Conservation (phyloP, 2,329 filamentous ascomycete species). For the Ceratocystis albifundus region DNA sequence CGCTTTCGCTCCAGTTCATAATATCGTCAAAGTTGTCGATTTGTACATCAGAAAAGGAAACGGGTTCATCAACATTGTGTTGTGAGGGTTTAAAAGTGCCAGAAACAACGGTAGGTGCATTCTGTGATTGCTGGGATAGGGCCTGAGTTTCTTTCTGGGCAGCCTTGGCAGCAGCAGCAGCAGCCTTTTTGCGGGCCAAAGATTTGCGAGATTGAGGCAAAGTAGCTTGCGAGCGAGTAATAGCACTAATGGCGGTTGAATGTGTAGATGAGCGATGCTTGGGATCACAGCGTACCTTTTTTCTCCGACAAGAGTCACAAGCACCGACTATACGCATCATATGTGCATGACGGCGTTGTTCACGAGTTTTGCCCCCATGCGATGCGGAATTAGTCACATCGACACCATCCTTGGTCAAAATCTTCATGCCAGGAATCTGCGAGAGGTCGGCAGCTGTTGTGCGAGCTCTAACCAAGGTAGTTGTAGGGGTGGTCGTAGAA, state of each 20-base stretch:
- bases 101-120: not conserved
- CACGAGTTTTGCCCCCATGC: slow-evolving; percentile 53
- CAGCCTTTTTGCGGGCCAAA: not conserved
- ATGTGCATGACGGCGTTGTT: slow-evolving; percentile 55
- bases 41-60: not conserved
- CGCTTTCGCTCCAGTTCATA: not conserved
- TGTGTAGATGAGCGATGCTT: slow-evolving; percentile 37
- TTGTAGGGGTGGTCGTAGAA: not conserved
- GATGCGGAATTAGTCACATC: slow-evolving; percentile 53
- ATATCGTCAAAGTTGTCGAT: not conserved
- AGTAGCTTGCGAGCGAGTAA: not conserved
- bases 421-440: slow-evolving; percentile 52
- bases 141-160: not conserved
- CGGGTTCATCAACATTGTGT: not conserved
- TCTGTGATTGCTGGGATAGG: not conserved
- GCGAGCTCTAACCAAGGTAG: not conserved
- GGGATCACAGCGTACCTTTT: slow-evolving; percentile 53
- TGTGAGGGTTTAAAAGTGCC: not conserved
- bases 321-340: slow-evolving; percentile 57
- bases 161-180: not conserved
- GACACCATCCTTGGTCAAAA: slow-evolving; percentile 50
- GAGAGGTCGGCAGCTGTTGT: slow-evolving; percentile 36
- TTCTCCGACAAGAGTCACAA: slow-evolving; percentile 50
- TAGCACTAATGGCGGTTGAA: slow-evolving; percentile 27
- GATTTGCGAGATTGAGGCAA: not conserved